Evolutionary conservation across 108 stramenopile species (phyloP).

Genomic region (Fragilaria crotonensis): DNA sequence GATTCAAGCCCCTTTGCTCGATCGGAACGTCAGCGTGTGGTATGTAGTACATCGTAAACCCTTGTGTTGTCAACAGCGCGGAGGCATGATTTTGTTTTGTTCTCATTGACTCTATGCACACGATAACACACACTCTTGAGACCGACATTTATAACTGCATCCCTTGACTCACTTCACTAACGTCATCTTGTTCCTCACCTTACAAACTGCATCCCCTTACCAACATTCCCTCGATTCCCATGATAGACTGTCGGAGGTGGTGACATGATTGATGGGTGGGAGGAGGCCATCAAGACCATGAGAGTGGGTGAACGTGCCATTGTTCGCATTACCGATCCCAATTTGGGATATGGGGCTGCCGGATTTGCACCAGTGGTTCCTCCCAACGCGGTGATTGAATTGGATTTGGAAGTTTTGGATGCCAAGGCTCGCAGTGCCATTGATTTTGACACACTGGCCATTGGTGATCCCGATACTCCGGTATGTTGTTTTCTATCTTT

Average conservation of each 20-base stretch:
- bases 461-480: slow-evolving; percentile 5
- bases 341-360: slow-evolving; percentile 52
- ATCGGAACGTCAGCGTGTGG: slow-evolving; percentile 33
- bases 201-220: no score
- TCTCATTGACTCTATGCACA: no score
- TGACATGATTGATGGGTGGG: slow-evolving; percentile 77
- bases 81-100: no score
- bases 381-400: slow-evolving; percentile 45
- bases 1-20: slow-evolving; percentile 18
- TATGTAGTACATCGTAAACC: no score
- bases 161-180: no score
- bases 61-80: no score
- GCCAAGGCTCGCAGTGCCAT: slow-evolving; percentile 37
- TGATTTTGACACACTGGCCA: slow-evolving; percentile 30
- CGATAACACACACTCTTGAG: no score
- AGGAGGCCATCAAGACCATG: slow-evolving; percentile 61
- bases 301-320: slow-evolving; percentile 59
- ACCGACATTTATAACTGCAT: no score
- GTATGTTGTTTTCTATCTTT: no score
- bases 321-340: slow-evolving; percentile 54
- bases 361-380: slow-evolving; percentile 62
- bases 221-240: background rate
- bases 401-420: slow-evolving; percentile 61
- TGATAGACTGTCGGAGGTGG: slow-evolving; percentile 68
- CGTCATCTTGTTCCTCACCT: no score